A percentile compares a stretch with the other conserved stretches of the same genome.
These are phyloP conservation scores for Pythium phragmitis DNA, from an alignment of 352 stramenopile species.

Conservation along the genomic window DNA sequence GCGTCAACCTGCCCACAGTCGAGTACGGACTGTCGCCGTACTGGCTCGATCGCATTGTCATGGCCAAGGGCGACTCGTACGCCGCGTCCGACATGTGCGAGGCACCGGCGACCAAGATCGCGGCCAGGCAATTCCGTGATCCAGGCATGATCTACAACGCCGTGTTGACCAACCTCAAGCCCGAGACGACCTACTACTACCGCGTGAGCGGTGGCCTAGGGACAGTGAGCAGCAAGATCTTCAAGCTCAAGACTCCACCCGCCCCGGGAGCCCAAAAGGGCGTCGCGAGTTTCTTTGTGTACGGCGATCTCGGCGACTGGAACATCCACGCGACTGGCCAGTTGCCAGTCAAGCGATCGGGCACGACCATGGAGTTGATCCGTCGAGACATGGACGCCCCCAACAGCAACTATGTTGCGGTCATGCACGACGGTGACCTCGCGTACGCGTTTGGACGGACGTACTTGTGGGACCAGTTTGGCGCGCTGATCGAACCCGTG, in stretches of 20 bases:
- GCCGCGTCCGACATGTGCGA: slow-evolving; percentile 25
- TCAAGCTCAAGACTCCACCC: slow-evolving; percentile 25
- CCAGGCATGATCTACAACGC: slow-evolving; percentile 36
- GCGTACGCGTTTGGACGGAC: slow-evolving; percentile 56
- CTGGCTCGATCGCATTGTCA: background rate
- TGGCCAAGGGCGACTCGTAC: slow-evolving; percentile 8
- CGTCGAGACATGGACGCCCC: no score
- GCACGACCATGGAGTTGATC: no score
- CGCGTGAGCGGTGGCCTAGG: slow-evolving; percentile 23
- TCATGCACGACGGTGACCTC: slow-evolving; percentile 73
- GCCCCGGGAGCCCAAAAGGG: slow-evolving; percentile 17
- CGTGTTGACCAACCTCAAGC: slow-evolving; percentile 26
- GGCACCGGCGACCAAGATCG: slow-evolving; percentile 17
- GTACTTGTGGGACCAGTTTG: slow-evolving; percentile 70
- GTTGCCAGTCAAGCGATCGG: no score
- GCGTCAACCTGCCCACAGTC: slow-evolving; percentile 5
- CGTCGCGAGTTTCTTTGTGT: slow-evolving; percentile 57
- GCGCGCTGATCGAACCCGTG: slow-evolving; percentile 60
- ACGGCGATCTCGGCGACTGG: slow-evolving; percentile 7
- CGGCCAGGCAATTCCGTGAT: slow-evolving; percentile 27
- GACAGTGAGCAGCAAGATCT: slow-evolving; percentile 8
- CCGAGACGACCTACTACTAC: slow-evolving; percentile 33
- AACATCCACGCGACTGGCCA: no score
- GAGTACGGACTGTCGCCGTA: slow-evolving; percentile 6
- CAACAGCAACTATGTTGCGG: slow-evolving; percentile 34